Evolutionary conservation across 2,329 filamentous ascomycete genomes (phyloP).

Genomic region (Lasiodiplodia sp.): DNA sequence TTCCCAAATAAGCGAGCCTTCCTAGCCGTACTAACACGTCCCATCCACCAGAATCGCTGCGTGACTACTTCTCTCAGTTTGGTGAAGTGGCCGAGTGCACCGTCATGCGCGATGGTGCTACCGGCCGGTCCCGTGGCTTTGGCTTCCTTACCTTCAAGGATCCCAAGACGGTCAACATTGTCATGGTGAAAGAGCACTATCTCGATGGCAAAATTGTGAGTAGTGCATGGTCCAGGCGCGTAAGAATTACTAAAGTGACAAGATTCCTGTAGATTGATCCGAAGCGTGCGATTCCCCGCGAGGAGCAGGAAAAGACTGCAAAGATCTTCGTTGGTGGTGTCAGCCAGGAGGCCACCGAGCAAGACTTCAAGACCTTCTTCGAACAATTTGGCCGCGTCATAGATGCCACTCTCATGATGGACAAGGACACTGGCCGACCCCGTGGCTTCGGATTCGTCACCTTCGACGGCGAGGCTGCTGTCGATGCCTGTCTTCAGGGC

Average conservation of each 20-base stretch:
- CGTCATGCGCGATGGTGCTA: slow-evolving; percentile 97
- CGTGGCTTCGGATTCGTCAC: slow-evolving; percentile 98
- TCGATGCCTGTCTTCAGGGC: slow-evolving; percentile 85
- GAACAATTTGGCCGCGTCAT: slow-evolving; percentile 95
- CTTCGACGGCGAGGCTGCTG: slow-evolving; percentile 93
- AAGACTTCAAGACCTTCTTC: slow-evolving; percentile 96
- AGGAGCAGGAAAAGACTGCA: slow-evolving; percentile 97
- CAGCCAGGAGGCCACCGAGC: slow-evolving; percentile 94
- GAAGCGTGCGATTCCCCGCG: slow-evolving; percentile 94
- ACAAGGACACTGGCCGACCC: slow-evolving; percentile 97
- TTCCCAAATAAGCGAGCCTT: slow-evolving; percentile 6
- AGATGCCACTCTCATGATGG: slow-evolving; percentile 99
- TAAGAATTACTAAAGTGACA: slow-evolving; percentile 13
- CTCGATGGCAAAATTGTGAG: slow-evolving; percentile 97
- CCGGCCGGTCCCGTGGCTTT: slow-evolving; percentile 92
- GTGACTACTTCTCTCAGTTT: slow-evolving; percentile 97
- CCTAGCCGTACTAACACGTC: slow-evolving; percentile 38
- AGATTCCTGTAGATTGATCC: slow-evolving; percentile 79
- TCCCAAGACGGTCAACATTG: slow-evolving; percentile 95
- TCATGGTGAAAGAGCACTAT: slow-evolving; percentile 99
- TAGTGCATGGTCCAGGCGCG: slow-evolving; percentile 31
- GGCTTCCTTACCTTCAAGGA: slow-evolving; percentile 98
- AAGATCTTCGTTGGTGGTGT: slow-evolving; percentile 99
- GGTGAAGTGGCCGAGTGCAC: slow-evolving; percentile 98
- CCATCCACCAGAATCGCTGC: slow-evolving; percentile 79